Conservation (phyloP, 73 alveolate genomes). For the Durusdinium trenchii region DNA sequence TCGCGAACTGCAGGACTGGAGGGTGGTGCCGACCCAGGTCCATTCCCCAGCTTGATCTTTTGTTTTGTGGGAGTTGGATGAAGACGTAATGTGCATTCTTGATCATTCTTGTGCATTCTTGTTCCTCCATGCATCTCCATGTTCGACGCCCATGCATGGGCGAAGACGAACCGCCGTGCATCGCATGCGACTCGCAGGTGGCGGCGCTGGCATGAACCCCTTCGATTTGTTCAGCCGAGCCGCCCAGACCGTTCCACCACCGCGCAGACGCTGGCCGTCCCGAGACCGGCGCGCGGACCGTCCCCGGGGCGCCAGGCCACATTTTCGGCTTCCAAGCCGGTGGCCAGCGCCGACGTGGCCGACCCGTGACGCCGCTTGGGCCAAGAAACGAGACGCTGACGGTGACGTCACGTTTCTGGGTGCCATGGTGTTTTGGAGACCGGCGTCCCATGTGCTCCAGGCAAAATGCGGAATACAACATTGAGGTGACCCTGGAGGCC, state of each 20-base stretch:
- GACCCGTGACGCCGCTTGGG: conserved; percentile 27
- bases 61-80: background rate
- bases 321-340: conserved; percentile 91
- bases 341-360: conserved; percentile 29
- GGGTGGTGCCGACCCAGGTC: conserved; percentile 83
- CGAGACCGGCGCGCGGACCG: background rate
- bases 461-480: conserved; percentile 44
- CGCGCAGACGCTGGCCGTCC: background rate
- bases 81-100: too few species aligned
- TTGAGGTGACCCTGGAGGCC: conserved; percentile 74
- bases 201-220: conserved; percentile 22
- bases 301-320: conserved; percentile 41
- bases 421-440: background rate
- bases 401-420: too few species aligned
- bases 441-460: background rate
- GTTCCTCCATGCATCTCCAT: too few species aligned
- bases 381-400: background rate
- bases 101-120: too few species aligned
- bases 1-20: conserved; percentile 30
- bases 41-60: background rate
- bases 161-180: background rate
- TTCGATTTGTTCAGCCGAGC: conserved; percentile 63
- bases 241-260: background rate
- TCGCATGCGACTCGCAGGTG: background rate
- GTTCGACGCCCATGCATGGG: too few species aligned